Evolutionary conservation across 2,329 filamentous ascomycete genomes (phyloP).

Genomic region (Chaetothyriales sp.): DNA sequence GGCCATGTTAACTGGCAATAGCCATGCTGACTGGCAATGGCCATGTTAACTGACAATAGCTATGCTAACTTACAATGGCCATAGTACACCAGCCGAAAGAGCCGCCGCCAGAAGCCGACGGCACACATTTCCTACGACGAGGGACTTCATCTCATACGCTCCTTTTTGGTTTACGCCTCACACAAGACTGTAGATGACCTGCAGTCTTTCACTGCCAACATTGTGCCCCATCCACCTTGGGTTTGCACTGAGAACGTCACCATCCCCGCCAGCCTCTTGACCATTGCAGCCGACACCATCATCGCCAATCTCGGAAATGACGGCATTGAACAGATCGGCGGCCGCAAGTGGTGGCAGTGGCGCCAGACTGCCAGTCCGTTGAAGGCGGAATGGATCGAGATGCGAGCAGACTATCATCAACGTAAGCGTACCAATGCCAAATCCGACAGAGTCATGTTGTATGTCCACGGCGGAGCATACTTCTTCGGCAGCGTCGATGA

Average conservation of each 20-base stretch:
- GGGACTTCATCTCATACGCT: slow-evolving; percentile 72
- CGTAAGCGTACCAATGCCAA: slow-evolving; percentile 49
- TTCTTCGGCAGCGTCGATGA: slow-evolving; percentile 93
- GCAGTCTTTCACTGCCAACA: slow-evolving; percentile 80
- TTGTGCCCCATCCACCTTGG: slow-evolving; percentile 83
- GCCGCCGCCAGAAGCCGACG: slow-evolving; percentile 64
- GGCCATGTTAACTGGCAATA: slow-evolving; percentile 4
- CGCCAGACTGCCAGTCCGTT: slow-evolving; percentile 52
- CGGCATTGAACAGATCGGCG: slow-evolving; percentile 64
- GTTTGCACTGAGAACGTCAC: slow-evolving; percentile 59
- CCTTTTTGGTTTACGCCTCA: slow-evolving; percentile 73
- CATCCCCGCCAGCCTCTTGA: slow-evolving; percentile 52
- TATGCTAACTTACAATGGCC: slow-evolving; percentile 5
- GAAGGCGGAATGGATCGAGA: slow-evolving; percentile 90
- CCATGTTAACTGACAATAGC: slow-evolving; percentile 4
- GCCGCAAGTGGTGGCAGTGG: slow-evolving; percentile 84
- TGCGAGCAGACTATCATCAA: slow-evolving; percentile 66
- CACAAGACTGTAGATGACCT: slow-evolving; percentile 86
- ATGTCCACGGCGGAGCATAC: slow-evolving; percentile 87
- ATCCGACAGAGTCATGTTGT: slow-evolving; percentile 70
- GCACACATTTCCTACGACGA: slow-evolving; percentile 90
- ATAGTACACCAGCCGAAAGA: slow-evolving; percentile 70
- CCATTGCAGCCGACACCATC: slow-evolving; percentile 52
- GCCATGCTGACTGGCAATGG: slow-evolving; percentile 4
- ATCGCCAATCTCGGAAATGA: slow-evolving; percentile 62